phyloP scores from a whole-genome alignment of 768 basidiomycete genomes.

The Kwoniella pini region DNA sequence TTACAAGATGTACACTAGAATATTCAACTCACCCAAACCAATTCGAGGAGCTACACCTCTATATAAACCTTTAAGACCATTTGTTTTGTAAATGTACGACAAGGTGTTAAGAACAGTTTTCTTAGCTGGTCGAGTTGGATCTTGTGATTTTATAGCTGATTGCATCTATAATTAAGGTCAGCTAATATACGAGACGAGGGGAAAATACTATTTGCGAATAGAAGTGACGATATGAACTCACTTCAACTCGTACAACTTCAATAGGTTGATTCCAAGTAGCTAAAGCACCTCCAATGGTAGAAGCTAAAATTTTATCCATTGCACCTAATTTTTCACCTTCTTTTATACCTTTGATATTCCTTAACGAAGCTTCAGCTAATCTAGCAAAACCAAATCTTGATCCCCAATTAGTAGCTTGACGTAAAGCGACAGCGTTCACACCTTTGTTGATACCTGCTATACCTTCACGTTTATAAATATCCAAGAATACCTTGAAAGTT shows the following conservation, averaged over 20 bases:
- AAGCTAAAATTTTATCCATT: constrained; percentile 82
- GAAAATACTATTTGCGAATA: background rate
- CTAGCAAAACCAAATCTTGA: constrained; percentile 88
- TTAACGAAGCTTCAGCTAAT: constrained; percentile 78
- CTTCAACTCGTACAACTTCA: constrained; percentile 95
- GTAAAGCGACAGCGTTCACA: constrained; percentile 68
- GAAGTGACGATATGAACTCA: constrained; percentile 50
- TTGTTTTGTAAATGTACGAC: constrained; percentile 91
- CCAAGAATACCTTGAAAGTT: constrained; percentile 90
- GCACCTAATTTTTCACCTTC: constrained; percentile 74
- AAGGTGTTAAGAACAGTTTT: constrained; percentile 89
- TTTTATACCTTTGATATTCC: constrained; percentile 72
- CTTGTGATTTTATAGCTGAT: constrained; percentile 85
- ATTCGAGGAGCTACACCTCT: constrained; percentile 97
- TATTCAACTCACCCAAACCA: constrained; percentile 67
- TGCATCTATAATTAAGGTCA: no score
- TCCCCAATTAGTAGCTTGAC: constrained; percentile 59
- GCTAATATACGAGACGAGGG: no score
- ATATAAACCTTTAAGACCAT: constrained; percentile 94
- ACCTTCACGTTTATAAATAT: constrained; percentile 92
- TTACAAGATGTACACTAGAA: background rate
- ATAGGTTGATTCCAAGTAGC: constrained; percentile 99
- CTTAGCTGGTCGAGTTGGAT: constrained; percentile 78
- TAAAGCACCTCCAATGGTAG: constrained; percentile 84
- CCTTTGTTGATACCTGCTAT: constrained; percentile 98